Evolutionary conservation across 2,329 filamentous ascomycete genomes (phyloP).

Genomic region (Hypomyces perniciosus): DNA sequence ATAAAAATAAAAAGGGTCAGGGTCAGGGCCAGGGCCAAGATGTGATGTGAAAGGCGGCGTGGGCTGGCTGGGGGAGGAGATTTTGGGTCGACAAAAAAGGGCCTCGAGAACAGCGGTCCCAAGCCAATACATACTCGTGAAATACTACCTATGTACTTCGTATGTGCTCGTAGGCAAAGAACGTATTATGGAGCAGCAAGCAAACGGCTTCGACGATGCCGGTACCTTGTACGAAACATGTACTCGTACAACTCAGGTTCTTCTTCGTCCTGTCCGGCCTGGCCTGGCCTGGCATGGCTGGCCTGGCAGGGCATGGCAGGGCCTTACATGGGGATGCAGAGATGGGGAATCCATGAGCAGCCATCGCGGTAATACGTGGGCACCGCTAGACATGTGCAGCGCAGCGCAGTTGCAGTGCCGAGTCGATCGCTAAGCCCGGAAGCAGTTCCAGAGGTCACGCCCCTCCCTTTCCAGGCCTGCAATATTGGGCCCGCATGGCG

Average conservation of each 20-base stretch:
- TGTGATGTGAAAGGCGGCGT: background rate
- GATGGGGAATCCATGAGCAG: background rate
- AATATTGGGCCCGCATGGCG: slow-evolving; percentile 4
- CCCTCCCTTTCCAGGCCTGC: background rate
- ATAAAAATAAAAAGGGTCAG: background rate
- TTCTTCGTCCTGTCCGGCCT: background rate
- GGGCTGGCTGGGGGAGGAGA: slow-evolving; percentile 1
- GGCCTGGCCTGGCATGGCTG: background rate
- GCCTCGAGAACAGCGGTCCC: background rate
- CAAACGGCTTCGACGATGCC: background rate
- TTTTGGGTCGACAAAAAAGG: background rate
- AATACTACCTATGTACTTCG: too few relatives aligned
- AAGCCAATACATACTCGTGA: too few relatives aligned
- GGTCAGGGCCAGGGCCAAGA: background rate
- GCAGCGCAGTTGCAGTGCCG: background rate
- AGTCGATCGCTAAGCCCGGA: slow-evolving; percentile 10
- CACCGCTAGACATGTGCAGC: background rate
- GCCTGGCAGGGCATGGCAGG: background rate
- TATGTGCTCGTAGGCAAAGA: background rate
- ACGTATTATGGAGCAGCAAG: too few relatives aligned
- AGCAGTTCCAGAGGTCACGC: slow-evolving; percentile 2
- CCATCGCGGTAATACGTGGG: background rate
- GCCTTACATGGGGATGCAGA: background rate
- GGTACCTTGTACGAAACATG: background rate
- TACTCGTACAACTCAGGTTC: background rate